phyloP scores from a whole-genome alignment of 257 asterid genomes.

The Pogostemon cablin region DNA sequence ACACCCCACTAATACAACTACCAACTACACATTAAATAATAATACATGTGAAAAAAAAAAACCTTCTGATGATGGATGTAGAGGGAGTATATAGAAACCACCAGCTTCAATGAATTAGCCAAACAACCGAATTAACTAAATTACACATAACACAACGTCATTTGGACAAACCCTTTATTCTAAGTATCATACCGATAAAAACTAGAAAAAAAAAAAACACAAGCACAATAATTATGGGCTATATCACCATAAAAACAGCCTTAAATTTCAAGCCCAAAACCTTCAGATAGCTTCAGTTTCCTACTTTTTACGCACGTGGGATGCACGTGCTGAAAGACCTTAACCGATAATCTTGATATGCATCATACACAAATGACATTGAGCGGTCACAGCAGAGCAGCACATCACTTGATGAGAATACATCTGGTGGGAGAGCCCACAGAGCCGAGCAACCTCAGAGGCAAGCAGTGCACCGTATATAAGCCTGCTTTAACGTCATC shows the following conservation, averaged over 20 bases:
- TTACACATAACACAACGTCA: too few species aligned
- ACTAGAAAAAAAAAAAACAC: background rate
- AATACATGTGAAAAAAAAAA: too few species aligned
- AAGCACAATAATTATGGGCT: background rate
- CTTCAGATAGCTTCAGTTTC: constrained; percentile 8
- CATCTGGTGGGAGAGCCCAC: constrained; percentile 99
- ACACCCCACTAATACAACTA: too few species aligned
- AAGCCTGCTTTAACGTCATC: constrained; percentile 63
- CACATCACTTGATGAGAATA: constrained; percentile 73
- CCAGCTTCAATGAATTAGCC: too few species aligned
- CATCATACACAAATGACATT: too few species aligned
- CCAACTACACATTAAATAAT: too few species aligned
- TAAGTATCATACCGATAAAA: background rate
- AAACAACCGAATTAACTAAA: too few species aligned
- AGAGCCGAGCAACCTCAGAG: constrained; percentile 83
- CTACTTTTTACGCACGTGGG: background rate
- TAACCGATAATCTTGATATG: too few species aligned
- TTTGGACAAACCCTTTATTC: too few species aligned
- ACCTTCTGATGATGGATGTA: too few species aligned
- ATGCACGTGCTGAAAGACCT: too few species aligned
- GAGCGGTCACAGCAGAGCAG: background rate
- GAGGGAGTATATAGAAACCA: too few species aligned
- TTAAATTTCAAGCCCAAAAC: background rate
- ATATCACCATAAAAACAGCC: background rate
- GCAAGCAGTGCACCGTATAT: constrained; percentile 84